phyloP scores from a whole-genome alignment of 495 filamentous ascomycete genomes.

The Hypoxylon subgilvum region DNA sequence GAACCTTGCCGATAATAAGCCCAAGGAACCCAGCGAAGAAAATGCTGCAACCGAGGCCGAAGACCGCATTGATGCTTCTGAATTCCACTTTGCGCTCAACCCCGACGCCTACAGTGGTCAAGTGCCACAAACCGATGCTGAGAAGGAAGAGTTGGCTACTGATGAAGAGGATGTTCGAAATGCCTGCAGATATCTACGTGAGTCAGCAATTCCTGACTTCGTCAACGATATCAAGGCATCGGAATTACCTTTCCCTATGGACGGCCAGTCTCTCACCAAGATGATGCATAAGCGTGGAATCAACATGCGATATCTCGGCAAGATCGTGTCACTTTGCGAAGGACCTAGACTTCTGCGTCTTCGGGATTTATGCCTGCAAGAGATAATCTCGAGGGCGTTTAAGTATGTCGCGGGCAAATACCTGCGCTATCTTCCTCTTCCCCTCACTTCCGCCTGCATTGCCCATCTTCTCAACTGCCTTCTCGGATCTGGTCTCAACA shows the following conservation, averaged over 20 bases:
- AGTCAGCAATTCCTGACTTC: slow-evolving; percentile 72
- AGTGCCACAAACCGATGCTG: slow-evolving; percentile 83
- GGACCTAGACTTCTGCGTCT: slow-evolving; percentile 78
- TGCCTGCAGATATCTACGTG: slow-evolving; percentile 77
- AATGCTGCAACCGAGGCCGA: slow-evolving; percentile 39
- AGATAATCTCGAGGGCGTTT: slow-evolving; percentile 92
- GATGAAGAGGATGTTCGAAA: slow-evolving; percentile 90
- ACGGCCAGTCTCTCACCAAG: slow-evolving; percentile 85
- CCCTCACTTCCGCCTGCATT: slow-evolving; percentile 75
- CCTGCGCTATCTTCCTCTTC: slow-evolving; percentile 77
- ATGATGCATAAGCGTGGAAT: slow-evolving; percentile 97
- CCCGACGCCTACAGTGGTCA: slow-evolving; percentile 96
- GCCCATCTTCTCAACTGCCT: slow-evolving; percentile 95
- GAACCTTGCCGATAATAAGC: slow-evolving; percentile 31
- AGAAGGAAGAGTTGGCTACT: slow-evolving; percentile 80
- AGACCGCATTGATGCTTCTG: slow-evolving; percentile 77
- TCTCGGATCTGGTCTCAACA: slow-evolving; percentile 77
- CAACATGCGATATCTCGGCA: slow-evolving; percentile 94
- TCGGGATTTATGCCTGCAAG: slow-evolving; percentile 75
- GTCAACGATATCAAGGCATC: slow-evolving; percentile 86
- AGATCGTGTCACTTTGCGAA: slow-evolving; percentile 71
- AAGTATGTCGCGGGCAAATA: slow-evolving; percentile 88
- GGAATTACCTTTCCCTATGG: slow-evolving; percentile 97
- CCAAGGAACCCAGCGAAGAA: slow-evolving; percentile 43
- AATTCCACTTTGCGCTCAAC: slow-evolving; percentile 88